Percentiles rank a stretch among this genome's conserved stretches.
These are phyloP conservation scores for Neltuma alba DNA, from an alignment of 306 rosid species.

Conservation along the genomic window DNA sequence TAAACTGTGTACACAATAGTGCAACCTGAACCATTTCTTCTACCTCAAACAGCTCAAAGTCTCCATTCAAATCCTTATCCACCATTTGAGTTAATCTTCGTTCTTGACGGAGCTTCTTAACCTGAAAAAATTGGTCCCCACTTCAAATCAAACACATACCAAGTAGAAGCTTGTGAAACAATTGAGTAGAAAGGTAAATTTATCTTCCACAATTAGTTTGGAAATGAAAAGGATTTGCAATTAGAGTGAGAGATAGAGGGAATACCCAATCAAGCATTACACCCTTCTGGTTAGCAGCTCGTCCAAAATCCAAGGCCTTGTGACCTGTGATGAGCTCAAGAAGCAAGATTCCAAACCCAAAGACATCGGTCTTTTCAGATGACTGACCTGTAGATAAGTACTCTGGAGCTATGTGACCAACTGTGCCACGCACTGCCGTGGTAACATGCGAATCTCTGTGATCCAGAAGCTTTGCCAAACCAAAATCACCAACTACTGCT, in stretches of 20 bases:
- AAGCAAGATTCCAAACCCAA: constrained; percentile 94
- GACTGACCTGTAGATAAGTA: constrained; percentile 96
- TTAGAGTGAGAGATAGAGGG: constrained; percentile 3
- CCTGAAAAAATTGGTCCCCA: constrained; percentile 57
- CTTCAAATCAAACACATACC: constrained; percentile 16
- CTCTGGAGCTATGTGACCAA: constrained; percentile 98
- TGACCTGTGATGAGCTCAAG: constrained; percentile 96
- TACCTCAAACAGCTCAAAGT: constrained; percentile 71
- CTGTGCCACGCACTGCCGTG: constrained; percentile 97
- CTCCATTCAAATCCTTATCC: constrained; percentile 82
- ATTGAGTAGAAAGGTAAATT: neutral
- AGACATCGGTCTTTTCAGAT: constrained; percentile 96
- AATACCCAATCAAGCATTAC: constrained; percentile 97
- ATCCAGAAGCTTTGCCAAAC: constrained; percentile 96
- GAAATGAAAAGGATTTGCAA: neutral
- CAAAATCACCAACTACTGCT: constrained; percentile 98
- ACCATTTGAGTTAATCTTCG: constrained; percentile 81
- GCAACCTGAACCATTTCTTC: constrained; percentile 98
- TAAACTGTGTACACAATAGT: constrained; percentile 86
- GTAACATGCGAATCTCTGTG: constrained; percentile 97
- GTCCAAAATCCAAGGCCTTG: constrained; percentile 94
- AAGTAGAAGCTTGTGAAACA: neutral
- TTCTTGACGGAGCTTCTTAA: constrained; percentile 86
- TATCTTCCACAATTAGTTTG: too few relatives aligned
- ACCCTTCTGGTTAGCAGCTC: constrained; percentile 92